Evolutionary conservation across 192 early-diverging fungal genomes (phyloP).

Genomic region (Borealophlyctis nickersoniae): DNA sequence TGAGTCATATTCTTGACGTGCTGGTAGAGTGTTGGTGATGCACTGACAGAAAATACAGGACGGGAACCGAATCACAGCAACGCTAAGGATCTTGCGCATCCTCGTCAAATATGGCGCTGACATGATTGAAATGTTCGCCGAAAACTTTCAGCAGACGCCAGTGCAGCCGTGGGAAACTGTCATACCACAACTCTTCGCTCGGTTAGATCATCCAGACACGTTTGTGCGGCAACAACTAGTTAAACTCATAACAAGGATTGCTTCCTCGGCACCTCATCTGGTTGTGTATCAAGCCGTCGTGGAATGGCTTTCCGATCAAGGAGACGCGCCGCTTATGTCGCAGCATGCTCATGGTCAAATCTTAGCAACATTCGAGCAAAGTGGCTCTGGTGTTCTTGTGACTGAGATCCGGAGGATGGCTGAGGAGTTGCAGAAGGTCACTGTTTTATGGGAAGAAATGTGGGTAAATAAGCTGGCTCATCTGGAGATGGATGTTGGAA

Average conservation of each 20-base stretch:
- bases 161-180: constrained; percentile 59
- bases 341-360: constrained; percentile 9
- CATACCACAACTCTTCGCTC: constrained; percentile 73
- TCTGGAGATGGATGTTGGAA: constrained; percentile 54
- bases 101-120: constrained; percentile 59
- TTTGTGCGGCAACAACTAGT: constrained; percentile 52
- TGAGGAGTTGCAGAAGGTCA: constrained; percentile 59
- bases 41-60: constrained; percentile 16
- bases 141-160: constrained; percentile 20
- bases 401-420: constrained; percentile 39
- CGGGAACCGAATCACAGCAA: constrained; percentile 48
- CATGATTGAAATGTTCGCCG: constrained; percentile 41
- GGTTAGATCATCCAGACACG: constrained; percentile 61
- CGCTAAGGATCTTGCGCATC: constrained; percentile 60
- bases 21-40: neutral
- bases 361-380: neutral
- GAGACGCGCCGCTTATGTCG: too few relatives aligned
- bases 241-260: constrained; percentile 61
- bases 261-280: constrained; percentile 54
- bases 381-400: constrained; percentile 4
- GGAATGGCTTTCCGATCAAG: constrained; percentile 38
- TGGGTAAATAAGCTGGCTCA: constrained; percentile 69
- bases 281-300: constrained; percentile 68
- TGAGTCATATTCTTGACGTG: constrained; percentile 15
- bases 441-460: constrained; percentile 79